Evolutionary conservation across 805 yeast species (phyloP).

Genomic region (Wickerhamiella azyma): DNA sequence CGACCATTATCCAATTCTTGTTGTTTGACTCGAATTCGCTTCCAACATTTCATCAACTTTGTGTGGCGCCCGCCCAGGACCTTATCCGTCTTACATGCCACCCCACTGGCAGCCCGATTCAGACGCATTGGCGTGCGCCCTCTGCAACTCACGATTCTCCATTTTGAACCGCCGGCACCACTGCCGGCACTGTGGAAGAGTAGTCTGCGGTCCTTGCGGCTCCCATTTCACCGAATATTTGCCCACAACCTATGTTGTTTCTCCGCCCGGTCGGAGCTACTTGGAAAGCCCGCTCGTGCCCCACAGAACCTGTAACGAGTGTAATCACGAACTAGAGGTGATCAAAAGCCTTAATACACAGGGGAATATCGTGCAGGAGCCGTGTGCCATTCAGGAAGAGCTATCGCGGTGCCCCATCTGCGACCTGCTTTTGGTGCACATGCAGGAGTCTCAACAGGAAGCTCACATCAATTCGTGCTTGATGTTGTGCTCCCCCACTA

Average conservation of each 20-base stretch:
- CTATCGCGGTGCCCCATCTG: conserved; percentile 29
- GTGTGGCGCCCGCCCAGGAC: neutral
- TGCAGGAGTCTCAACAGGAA: conserved; percentile 34
- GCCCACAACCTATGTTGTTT: conserved; percentile 44
- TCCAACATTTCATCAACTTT: neutral
- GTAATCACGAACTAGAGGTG: conserved; percentile 49
- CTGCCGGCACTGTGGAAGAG: conserved; percentile 61
- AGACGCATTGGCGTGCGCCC: conserved; percentile 36
- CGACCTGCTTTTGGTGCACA: conserved; percentile 20
- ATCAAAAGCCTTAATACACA: conserved; percentile 22
- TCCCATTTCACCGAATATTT: conserved; percentile 38
- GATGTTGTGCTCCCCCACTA: conserved; percentile 17
- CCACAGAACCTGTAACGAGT: conserved; percentile 64
- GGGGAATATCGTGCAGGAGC: conserved; percentile 18
- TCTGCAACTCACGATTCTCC: conserved; percentile 41
- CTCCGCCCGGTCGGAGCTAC: conserved; percentile 37
- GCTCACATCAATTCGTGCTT: conserved; percentile 63
- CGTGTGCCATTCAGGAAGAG: conserved; percentile 20
- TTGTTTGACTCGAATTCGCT: neutral
- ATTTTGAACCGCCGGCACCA: conserved; percentile 67
- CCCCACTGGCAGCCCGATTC: conserved; percentile 65
- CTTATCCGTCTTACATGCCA: neutral
- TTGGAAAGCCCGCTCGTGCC: conserved; percentile 39
- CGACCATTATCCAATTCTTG: no score
- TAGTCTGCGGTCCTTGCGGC: conserved; percentile 63